Base-by-base conservation (phyloP, 2,329 filamentous ascomycete species). In the Pseudogymnoascus sp. region DNA sequence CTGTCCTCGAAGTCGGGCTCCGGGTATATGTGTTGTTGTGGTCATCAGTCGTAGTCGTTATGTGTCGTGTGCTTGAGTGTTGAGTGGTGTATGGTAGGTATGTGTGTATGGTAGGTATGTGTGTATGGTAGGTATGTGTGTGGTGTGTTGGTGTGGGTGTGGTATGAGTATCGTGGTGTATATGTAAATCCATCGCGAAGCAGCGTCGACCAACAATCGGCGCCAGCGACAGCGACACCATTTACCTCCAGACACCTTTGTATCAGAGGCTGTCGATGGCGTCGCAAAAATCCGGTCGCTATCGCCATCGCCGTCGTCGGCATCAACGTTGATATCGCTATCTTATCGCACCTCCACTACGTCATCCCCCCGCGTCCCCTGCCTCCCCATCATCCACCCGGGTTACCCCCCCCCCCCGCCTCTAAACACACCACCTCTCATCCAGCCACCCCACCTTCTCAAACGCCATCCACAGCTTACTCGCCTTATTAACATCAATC, bases 401-500 rank as follows among this genome's bases (percentile, higher is more conserved):
- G 28, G 23, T 31, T 53, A 26, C 21, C 13, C 6, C 47, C 21
- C 47, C 47, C 47, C 1, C 2, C 47, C 0, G 6, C 23, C 13
- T 6, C 47, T 53, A 26, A 8, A 53, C 47, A 26, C 47, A 53
- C 47, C 47, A 76, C 50, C 79, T 74, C 9, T 75, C 76, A 44
- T 89, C 81, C 67, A 96, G 86, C 91, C 92, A 96, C 69, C 89
- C 89, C 38, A 95, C 90, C 70, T 87, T 88, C 60, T 96, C 90
- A 73, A 91, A 97, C 5, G 91, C 91, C 38, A 87, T 87, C 90
- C 91, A 96, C 57, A 97, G 81, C 75, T 93, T 93, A 68, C 91
- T 96, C 2, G 93, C 91, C 80, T 97, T 97, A 80, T 97, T 97
- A 74, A 97, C 93, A 71, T 97, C 93, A 67, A 97, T 96, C 79